Percentiles rank a stretch among this genome's conserved stretches.
Conservation (phyloP, 1,139 yeast species). For the Suhomyces panamericanus region DNA sequence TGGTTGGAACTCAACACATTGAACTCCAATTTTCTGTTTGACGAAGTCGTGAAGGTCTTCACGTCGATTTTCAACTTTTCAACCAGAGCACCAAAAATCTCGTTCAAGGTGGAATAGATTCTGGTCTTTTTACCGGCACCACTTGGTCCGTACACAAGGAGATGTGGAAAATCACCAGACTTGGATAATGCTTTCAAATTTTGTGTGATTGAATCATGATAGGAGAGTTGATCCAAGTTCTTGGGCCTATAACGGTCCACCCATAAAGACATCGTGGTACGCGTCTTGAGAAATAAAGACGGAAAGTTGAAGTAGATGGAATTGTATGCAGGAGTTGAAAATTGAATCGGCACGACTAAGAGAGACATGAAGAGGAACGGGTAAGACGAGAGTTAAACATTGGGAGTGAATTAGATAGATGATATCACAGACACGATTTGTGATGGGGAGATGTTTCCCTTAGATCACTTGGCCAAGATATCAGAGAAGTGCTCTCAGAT, state of each 20-base stretch:
- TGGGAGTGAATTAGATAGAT: too few species aligned
- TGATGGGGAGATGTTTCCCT: too few species aligned
- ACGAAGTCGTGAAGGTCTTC: constrained; percentile 73
- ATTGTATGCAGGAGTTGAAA: background rate
- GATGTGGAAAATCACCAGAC: constrained; percentile 90
- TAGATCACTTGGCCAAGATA: too few species aligned
- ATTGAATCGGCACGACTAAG: background rate
- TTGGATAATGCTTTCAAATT: constrained; percentile 64
- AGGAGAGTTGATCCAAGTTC: constrained; percentile 60
- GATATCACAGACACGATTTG: too few species aligned
- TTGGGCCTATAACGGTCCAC: constrained; percentile 92
- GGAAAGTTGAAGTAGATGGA: background rate
- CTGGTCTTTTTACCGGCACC: constrained; percentile 98
- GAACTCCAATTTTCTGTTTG: constrained; percentile 77
- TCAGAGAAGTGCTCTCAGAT: too few species aligned
- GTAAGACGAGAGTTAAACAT: too few species aligned
- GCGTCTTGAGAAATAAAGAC: constrained; percentile 2
- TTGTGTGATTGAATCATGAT: constrained; percentile 63
- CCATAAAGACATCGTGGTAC: constrained; percentile 78
- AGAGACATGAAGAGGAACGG: background rate
- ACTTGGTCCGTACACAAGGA: constrained; percentile 89
- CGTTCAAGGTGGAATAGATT: constrained; percentile 75
- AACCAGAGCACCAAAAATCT: constrained; percentile 79
- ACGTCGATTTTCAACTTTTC: constrained; percentile 87
- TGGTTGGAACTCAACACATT: constrained; percentile 87